Conservation (phyloP, 371 early-diverging fungal genomes). For the Apophysomyces elegans region DNA sequence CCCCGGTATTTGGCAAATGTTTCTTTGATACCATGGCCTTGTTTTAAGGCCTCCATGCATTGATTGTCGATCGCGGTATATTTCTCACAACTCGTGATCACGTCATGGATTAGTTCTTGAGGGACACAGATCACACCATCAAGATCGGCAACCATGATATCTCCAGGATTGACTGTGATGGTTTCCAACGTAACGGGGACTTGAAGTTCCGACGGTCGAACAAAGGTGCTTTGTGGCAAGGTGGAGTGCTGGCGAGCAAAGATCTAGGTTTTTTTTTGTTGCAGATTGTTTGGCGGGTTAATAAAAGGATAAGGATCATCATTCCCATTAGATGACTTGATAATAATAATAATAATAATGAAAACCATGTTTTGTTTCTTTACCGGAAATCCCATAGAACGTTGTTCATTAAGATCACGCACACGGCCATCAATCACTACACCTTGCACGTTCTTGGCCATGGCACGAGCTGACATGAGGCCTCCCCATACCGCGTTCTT, state of each 20-base stretch:
- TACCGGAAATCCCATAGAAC: constrained; percentile 67
- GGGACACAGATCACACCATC: constrained; percentile 82
- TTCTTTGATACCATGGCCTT: constrained; percentile 63
- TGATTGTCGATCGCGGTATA: constrained; percentile 65
- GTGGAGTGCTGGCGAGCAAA: constrained; percentile 69
- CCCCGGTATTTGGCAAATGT: constrained; percentile 73
- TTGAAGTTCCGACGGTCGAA: constrained; percentile 67
- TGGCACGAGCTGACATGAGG: constrained; percentile 79
- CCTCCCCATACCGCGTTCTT: constrained; percentile 87
- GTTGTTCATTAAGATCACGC: constrained; percentile 75
- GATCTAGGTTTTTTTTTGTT: constrained; percentile 39
- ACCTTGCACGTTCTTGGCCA: constrained; percentile 60
- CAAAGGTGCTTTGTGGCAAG: constrained; percentile 71
- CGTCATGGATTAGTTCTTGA: constrained; percentile 51
- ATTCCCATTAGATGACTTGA: constrained; percentile 5
- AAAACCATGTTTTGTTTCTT: too few relatives aligned
- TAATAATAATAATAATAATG: constrained; percentile 4
- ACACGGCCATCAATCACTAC: constrained; percentile 80
- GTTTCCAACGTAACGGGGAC: constrained; percentile 62
- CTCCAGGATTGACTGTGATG: constrained; percentile 65
- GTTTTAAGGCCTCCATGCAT: constrained; percentile 71
- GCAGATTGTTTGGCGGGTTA: neutral
- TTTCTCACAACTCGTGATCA: constrained; percentile 58
- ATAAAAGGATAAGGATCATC: neutral
- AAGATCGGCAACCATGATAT: constrained; percentile 79